Conservation (phyloP, 2,329 filamentous ascomycete genomes). For the Penicillium sp. region DNA sequence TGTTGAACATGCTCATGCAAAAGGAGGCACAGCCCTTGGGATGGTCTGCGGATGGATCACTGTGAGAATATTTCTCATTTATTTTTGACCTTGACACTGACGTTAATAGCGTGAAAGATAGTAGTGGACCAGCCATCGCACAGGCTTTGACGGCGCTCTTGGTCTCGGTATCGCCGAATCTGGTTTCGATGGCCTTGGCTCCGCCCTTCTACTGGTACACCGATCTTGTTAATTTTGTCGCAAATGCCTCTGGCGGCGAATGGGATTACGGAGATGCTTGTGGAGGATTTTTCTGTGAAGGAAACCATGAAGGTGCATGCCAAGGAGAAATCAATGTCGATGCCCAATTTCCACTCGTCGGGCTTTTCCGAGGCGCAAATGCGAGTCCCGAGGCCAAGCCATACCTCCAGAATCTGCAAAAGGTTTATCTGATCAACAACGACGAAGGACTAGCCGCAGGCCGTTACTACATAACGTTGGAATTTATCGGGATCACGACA, state of each 20-base stretch:
- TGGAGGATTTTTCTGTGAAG: background rate
- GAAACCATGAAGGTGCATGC: background rate
- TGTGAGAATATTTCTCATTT: too few relatives aligned
- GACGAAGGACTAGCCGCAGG: background rate
- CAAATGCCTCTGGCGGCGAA: too few relatives aligned
- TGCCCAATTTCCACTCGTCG: constrained; percentile 11
- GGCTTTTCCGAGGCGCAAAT: constrained; percentile 9
- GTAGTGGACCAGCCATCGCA: constrained; percentile 4
- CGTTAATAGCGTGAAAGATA: background rate
- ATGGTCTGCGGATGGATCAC: too few relatives aligned
- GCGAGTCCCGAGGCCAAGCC: background rate
- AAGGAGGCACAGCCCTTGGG: too few relatives aligned
- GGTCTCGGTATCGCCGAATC: constrained; percentile 20
- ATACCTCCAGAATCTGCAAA: constrained; percentile 16
- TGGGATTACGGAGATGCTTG: too few relatives aligned
- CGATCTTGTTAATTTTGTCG: too few relatives aligned
- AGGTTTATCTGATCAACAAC: constrained; percentile 12
- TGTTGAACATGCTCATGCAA: constrained; percentile 23
- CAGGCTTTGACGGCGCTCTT: constrained; percentile 21
- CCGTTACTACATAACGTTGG: constrained; percentile 6
- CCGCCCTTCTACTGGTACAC: too few relatives aligned
- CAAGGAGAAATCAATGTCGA: background rate
- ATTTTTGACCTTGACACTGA: too few relatives aligned
- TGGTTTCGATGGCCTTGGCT: constrained; percentile 14
- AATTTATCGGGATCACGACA: constrained; percentile 8